Conservation (phyloP, 2,329 filamentous ascomycete species). For the Myriosclerotinia curreyana region DNA sequence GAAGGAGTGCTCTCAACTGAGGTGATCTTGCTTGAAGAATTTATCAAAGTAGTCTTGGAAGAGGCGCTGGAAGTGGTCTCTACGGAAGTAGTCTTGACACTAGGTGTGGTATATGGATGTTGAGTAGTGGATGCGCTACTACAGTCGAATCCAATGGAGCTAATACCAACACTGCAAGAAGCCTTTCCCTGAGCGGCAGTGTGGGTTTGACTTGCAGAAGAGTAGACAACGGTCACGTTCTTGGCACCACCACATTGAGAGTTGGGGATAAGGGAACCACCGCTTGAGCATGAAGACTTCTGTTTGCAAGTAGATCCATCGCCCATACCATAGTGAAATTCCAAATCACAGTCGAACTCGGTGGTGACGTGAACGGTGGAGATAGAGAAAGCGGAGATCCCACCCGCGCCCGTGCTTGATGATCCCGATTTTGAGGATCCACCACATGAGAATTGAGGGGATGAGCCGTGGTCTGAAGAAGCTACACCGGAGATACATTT, state of each 20-base stretch:
- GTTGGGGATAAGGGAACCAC: slow-evolving; percentile 72
- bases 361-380: slow-evolving; percentile 68
- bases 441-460: slow-evolving; percentile 59
- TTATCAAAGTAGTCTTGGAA: not conserved
- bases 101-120: slow-evolving; percentile 25
- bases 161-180: slow-evolving; percentile 69
- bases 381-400: slow-evolving; percentile 64
- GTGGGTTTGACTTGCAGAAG: slow-evolving; percentile 42
- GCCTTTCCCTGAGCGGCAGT: slow-evolving; percentile 54
- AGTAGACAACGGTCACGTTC: slow-evolving; percentile 68
- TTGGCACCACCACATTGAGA: slow-evolving; percentile 89
- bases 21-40: not conserved
- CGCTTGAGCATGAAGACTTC: slow-evolving; percentile 61
- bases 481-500: slow-evolving; percentile 61
- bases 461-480: slow-evolving; percentile 44
- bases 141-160: slow-evolving; percentile 75
- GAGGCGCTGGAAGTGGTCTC: slow-evolving; percentile 10
- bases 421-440: slow-evolving; percentile 25
- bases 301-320: slow-evolving; percentile 82
- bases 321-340: slow-evolving; percentile 84
- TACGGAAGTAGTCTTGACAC: slow-evolving; percentile 19
- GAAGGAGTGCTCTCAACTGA: not conserved
- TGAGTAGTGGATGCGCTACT: slow-evolving; percentile 35
- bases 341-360: slow-evolving; percentile 73
- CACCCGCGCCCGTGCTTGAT: slow-evolving; percentile 35